phyloP scores from a whole-genome alignment of 129 eudicot species.

The Flaveria sonorensis region DNA sequence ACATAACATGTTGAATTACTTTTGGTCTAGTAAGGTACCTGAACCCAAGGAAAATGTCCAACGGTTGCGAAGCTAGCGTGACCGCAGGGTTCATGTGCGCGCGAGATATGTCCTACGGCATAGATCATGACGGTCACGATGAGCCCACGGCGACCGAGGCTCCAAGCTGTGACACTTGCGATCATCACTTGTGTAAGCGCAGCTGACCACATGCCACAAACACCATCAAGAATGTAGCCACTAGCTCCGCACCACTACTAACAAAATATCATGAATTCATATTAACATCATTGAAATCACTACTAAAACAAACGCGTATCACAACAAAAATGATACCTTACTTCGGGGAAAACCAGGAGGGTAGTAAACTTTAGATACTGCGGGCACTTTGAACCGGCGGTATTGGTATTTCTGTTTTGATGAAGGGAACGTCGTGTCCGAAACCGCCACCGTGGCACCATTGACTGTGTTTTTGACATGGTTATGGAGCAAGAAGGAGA shows the following conservation, averaged over 20 bases:
- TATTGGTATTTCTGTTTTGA: constrained; percentile 10
- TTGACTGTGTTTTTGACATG: constrained; percentile 13
- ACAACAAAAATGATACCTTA: neutral
- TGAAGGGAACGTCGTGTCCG: neutral
- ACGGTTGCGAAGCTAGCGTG: constrained; percentile 30
- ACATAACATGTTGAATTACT: neutral
- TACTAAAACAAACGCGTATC: too few relatives aligned
- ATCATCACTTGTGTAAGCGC: constrained; percentile 37
- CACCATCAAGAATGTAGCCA: constrained; percentile 33
- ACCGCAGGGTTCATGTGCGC: constrained; percentile 39
- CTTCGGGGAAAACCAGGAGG: constrained; percentile 1
- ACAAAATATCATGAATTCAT: neutral
- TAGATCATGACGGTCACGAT: constrained; percentile 38
- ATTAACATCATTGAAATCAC: neutral
- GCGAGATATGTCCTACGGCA: constrained; percentile 27
- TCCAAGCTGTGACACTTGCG: constrained; percentile 53
- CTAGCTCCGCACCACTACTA: constrained; percentile 25
- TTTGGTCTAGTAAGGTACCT: constrained; percentile 6
- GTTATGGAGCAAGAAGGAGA: neutral
- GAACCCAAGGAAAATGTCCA: constrained; percentile 31
- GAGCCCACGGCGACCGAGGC: constrained; percentile 44
- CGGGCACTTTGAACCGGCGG: neutral
- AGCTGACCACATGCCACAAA: constrained; percentile 28
- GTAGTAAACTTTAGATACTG: neutral
- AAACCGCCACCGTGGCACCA: neutral